Base-by-base conservation (phyloP, 2,329 filamentous ascomycete species). In the Scytalidium sp. region DNA sequence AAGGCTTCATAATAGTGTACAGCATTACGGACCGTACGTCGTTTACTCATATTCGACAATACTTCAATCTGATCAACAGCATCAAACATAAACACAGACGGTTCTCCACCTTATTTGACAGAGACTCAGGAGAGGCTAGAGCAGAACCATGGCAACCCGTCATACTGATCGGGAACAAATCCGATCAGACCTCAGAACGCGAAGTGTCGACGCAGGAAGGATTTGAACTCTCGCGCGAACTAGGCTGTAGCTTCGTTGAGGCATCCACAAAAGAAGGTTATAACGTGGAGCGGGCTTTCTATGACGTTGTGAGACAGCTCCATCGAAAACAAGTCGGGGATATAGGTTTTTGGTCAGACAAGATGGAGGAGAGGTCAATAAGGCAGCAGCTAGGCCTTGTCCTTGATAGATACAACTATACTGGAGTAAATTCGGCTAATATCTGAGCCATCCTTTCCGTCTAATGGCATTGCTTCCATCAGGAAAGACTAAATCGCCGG, bases 231-330 rank as follows among this genome's bases (percentile, higher is more conserved):
- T 50, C 52, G 17, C n/a, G 21, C 10, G 27, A 54, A 43, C 42
- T 54, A 7, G 52, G 52, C 17, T 50, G 50, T 39, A 43, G 43
- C 9, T 54, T 53, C 27, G 17, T 53, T 17, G 52, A 54, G 23
- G 41, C 23, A 7, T 53, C 45, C n/a, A 29, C 46, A 45, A 49
- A 50, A 20, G 36, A 13, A 19, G 3, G 46, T 19, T 43, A 46
- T n/a, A 53, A 53, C 47, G 36, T 53, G 20, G 50, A 53, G 4
- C 32, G 50, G 15, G 41, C 32, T n/a, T 87, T 87, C 57, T 88
- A n/a, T n/a, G n/a, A n/a, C n/a, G n/a, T n/a, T n/a, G 85, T 64
- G 84, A 87, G n/a, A n/a, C n/a, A n/a, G n/a, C n/a, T n/a, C n/a
- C n/a, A n/a, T n/a, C n/a, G n/a, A n/a, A n/a, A n/a, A n/a, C n/a